A percentile compares a stretch with the other conserved stretches of the same genome.
Conservation (phyloP, 2,329 filamentous ascomycete genomes). For the Aspergillus costaricaensis region DNA sequence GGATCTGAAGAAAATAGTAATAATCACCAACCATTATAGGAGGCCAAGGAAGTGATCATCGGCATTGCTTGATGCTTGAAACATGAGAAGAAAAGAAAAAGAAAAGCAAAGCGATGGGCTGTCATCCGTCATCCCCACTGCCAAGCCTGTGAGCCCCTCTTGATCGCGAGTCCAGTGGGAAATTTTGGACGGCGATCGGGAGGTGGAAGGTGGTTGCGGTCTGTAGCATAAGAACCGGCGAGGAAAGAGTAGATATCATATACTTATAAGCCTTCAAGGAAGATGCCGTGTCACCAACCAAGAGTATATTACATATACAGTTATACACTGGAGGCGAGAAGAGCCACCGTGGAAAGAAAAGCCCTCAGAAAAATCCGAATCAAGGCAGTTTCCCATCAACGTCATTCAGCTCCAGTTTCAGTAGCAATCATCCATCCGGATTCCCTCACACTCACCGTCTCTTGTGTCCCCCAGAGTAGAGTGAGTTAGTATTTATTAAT, state of each 20-base stretch:
- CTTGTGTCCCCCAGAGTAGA: not conserved
- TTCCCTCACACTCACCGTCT: slow-evolving; percentile 1
- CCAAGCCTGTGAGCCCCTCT: slow-evolving; percentile 18
- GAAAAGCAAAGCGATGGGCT: not conserved
- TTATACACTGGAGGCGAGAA: not conserved
- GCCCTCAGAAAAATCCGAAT: not conserved
- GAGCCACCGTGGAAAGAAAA: not conserved
- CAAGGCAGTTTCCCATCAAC: slow-evolving; percentile 2
- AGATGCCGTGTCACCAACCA: not conserved
- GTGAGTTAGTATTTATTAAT: not conserved
- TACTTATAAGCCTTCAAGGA: not conserved
- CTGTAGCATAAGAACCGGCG: not conserved
- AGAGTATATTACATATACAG: too few relatives aligned
- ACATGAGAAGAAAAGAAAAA: not conserved
- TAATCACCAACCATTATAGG: not conserved
- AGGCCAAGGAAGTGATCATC: not conserved
- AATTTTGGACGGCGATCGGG: not conserved
- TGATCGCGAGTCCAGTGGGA: not conserved
- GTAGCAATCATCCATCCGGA: slow-evolving; percentile 4
- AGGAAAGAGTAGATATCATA: not conserved
- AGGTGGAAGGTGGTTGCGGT: not conserved
- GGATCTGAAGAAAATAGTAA: not conserved
- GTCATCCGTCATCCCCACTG: slow-evolving; percentile 16
- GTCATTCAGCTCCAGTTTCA: slow-evolving; percentile 10
- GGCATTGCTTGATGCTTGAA: not conserved